phyloP scores from a whole-genome alignment of 257 asterid species.

The Solanum acaule region DNA sequence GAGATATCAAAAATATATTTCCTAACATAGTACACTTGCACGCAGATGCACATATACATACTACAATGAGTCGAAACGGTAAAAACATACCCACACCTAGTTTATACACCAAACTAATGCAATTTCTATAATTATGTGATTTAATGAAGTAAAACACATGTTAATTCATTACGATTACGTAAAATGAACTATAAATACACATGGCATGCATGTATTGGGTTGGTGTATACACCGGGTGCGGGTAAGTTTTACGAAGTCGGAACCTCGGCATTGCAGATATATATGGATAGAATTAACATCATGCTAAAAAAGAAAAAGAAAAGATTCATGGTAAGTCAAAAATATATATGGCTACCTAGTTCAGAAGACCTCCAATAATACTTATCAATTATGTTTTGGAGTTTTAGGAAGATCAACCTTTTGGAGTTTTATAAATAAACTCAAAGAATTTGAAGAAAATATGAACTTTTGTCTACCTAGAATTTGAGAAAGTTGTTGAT shows the following conservation, averaged over 20 bases:
- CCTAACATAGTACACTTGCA: not conserved
- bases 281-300: not conserved
- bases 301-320: not conserved
- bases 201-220: too few relatives aligned
- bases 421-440: not conserved
- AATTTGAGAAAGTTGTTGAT: not conserved
- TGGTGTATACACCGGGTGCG: too few relatives aligned
- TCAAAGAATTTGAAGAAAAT: not conserved
- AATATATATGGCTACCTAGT: not conserved
- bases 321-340: not conserved
- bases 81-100: too few relatives aligned
- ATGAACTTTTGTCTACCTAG: not conserved
- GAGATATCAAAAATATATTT: not conserved
- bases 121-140: too few relatives aligned
- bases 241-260: too few relatives aligned
- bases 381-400: not conserved
- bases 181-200: too few relatives aligned
- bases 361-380: not conserved
- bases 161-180: too few relatives aligned
- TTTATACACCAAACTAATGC: too few relatives aligned
- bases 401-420: not conserved
- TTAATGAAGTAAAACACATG: too few relatives aligned
- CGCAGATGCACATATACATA: not conserved
- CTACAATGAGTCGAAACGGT: not conserved
- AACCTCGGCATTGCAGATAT: not conserved